Evolutionary conservation across 345 rosid species (phyloP).

Genomic region (Carallia brachiata): DNA sequence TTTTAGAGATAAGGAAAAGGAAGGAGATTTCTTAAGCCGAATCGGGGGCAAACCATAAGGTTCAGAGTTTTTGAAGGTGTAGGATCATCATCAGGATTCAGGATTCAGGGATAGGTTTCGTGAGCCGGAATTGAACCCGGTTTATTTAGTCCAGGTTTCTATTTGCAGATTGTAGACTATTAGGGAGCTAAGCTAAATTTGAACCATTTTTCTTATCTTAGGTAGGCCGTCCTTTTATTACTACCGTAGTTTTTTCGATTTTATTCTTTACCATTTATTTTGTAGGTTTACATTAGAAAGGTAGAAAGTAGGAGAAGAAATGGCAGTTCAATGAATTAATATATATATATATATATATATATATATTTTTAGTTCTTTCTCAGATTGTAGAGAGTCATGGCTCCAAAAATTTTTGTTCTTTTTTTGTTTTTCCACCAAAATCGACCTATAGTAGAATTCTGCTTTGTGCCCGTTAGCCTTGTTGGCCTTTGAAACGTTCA

Average conservation of each 20-base stretch:
- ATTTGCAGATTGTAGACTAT: conserved; percentile 3
- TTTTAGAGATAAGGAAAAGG: conserved; percentile 48
- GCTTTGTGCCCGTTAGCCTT: not conserved
- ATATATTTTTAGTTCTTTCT: no score
- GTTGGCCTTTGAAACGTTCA: conserved; percentile 1
- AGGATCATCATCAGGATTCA: not conserved
- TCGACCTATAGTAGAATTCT: no score
- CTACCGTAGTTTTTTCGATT: not conserved
- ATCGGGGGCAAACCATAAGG: conserved; percentile 21
- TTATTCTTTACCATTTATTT: not conserved
- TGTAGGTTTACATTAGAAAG: not conserved
- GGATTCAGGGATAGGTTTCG: not conserved
- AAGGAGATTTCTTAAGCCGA: conserved; percentile 28
- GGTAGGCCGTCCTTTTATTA: not conserved
- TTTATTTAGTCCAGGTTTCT: not conserved
- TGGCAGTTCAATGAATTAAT: not conserved
- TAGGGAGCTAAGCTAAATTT: not conserved
- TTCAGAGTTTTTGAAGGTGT: conserved; percentile 34
- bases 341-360: no score
- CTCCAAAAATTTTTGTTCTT: no score
- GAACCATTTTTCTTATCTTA: not conserved
- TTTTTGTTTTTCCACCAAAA: no score
- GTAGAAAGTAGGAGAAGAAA: not conserved
- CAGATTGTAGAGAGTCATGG: no score
- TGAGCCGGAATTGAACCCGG: conserved; percentile 13